Evolutionary conservation across 2,329 filamentous ascomycete genomes (phyloP).

Genomic region (Sordariomycetes sp.): DNA sequence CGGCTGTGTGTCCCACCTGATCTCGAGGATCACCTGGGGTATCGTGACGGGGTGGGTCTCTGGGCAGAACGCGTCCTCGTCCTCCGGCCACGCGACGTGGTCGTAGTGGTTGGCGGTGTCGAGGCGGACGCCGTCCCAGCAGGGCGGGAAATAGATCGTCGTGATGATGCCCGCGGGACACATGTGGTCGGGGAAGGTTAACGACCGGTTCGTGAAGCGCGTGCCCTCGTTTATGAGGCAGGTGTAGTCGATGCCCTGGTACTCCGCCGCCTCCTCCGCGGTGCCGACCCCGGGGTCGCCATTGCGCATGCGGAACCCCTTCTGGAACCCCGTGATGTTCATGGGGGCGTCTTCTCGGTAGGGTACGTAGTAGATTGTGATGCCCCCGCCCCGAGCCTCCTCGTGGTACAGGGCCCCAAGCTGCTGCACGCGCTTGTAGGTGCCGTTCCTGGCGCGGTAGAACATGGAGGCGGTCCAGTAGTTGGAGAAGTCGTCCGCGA

Average conservation of each 20-base stretch:
- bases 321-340: constrained; percentile 31
- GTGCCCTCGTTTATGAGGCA: constrained; percentile 35
- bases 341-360: constrained; percentile 14
- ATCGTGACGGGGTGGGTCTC: constrained; percentile 24
- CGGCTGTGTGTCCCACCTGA: constrained; percentile 24
- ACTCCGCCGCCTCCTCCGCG: constrained; percentile 14
- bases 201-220: constrained; percentile 37
- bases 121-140: constrained; percentile 42
- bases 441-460: constrained; percentile 19
- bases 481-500: constrained; percentile 20
- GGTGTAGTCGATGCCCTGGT: constrained; percentile 31
- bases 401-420: constrained; percentile 28
- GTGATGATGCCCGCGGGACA: constrained; percentile 41
- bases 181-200: constrained; percentile 32
- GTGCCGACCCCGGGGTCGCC: constrained; percentile 24
- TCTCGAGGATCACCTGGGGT: constrained; percentile 27
- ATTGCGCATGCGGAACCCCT: constrained; percentile 35
- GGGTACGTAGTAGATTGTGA: constrained; percentile 32
- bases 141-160: constrained; percentile 39
- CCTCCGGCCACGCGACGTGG: constrained; percentile 30
- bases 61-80: constrained; percentile 19
- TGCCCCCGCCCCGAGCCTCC: constrained; percentile 22
- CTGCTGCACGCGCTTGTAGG: constrained; percentile 20
- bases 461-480: constrained; percentile 23
- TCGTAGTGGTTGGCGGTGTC: constrained; percentile 41